Evolutionary conservation across 768 basidiomycete species (phyloP), one percentile per base, ranked within the genome.

Genomic region (Pulveroboletus sp.): DNA sequence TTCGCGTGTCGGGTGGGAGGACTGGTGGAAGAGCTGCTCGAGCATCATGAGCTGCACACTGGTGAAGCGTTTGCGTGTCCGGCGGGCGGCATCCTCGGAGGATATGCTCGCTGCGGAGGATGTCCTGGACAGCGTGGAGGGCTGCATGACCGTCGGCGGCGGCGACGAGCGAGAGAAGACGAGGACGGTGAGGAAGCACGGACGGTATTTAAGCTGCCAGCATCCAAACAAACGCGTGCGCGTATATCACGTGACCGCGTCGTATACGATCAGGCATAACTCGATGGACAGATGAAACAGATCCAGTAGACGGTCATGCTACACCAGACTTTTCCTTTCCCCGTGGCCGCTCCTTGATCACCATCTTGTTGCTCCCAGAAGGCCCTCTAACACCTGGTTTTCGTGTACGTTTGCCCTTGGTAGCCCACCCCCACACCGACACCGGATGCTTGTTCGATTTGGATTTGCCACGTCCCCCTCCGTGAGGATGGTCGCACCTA

Each of bases 381-480:
- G 44, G 44, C 67, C 83, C 92, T 62, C 88, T 91, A 50, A 87
- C 89, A 40, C 92, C 92, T 14, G 93, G 89, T 65, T 92, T 87
- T 62, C 95, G 85, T 48, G 95, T 99, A 50, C 95, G 80, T 53
- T 84, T 89, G 51, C 93, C 93, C 74, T 93, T 92, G 12, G 91
- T 88, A 50, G 86, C 78, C 88, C 89, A 93, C 49, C 92, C 93
- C 86, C 87, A 96, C 46, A 89, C 81, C 10, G 90, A 93, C 26
- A 89, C 84, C 3, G 94, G 92, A 65, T 93, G 85, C 65, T 91
- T 95, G 80, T 94, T 85, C 50, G 90, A 91, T 77, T 99, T 98
- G 52, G 88, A 90, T 70, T 95, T 97, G 59, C 95, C 95, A 71
- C 95, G 87, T 69, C 95, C 95, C 75, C 95, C 94, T 70, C 94